Evolutionary conservation across 2,329 filamentous ascomycete genomes (phyloP).

Genomic region (Talaromyces marneffei): DNA sequence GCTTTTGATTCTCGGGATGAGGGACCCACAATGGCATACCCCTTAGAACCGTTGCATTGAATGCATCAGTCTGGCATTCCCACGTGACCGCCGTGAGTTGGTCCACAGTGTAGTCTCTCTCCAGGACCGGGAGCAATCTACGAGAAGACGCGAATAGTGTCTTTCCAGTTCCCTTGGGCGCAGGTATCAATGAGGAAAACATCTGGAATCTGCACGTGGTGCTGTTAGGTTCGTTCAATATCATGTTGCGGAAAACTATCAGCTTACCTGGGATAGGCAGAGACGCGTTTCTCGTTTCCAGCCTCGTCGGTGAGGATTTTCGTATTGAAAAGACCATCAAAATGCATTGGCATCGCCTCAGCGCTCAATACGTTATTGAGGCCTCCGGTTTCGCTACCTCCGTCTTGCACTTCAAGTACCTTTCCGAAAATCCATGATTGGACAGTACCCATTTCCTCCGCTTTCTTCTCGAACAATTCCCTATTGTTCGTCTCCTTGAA

Average conservation of each 20-base stretch:
- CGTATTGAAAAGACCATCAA: constrained; percentile 11
- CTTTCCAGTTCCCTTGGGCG: constrained; percentile 48
- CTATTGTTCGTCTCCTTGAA: constrained; percentile 2
- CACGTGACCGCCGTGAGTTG: constrained; percentile 42
- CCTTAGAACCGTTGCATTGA: constrained; percentile 40
- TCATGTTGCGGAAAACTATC: background rate
- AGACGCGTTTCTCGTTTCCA: background rate
- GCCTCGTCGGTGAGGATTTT: constrained; percentile 5
- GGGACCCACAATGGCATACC: constrained; percentile 42
- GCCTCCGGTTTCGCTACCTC: constrained; percentile 4
- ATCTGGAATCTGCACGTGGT: background rate
- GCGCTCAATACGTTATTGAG: constrained; percentile 8
- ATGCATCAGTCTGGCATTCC: constrained; percentile 46
- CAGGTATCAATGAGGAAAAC: constrained; percentile 18
- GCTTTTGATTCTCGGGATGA: constrained; percentile 43
- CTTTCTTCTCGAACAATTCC: constrained; percentile 5
- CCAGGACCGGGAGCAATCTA: constrained; percentile 46
- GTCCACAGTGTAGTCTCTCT: constrained; percentile 32
- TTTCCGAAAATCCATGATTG: constrained; percentile 9
- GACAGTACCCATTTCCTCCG: background rate
- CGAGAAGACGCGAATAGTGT: constrained; percentile 52
- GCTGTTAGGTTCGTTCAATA: background rate
- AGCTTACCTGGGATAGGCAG: constrained; percentile 1
- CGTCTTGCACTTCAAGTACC: constrained; percentile 4
- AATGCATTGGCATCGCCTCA: constrained; percentile 9